Base-by-base conservation (phyloP, 1,284 basidiomycete species). In the Ceratobasidium sp. region DNA sequence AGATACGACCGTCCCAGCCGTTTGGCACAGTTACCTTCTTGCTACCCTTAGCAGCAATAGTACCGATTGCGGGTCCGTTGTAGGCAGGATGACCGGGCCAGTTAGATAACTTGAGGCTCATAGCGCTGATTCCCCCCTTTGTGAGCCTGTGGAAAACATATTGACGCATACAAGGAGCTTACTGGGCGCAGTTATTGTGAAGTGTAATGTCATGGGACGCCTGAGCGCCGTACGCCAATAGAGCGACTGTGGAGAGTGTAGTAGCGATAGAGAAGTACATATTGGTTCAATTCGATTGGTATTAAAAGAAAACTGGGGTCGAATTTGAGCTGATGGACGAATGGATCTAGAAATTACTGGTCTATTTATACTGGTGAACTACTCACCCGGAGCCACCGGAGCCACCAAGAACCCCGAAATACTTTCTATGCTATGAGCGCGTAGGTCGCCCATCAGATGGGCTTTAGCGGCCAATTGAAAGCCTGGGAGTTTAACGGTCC, bases 1-100 rank as follows among this genome's bases (percentile, higher is more conserved):
- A 73, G 20, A 73, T 53, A 51, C 71, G 71, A 33, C 71, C 71
- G 26, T 63, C 44, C 71, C 71, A 72, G 1, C 69, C 55, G 40
- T 60, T 40, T 4, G 69, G 69, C n/a, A 72, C 69, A 44, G 23
- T 28, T 2, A 60, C 33, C 26, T 28, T 58, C 69, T 58, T 72
- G 55, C 51, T 56, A n/a, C 49, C 55, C 13, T 60, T 44, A 18
- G 53, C 51, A 13, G n/a, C 10, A 20, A 70, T 40, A 56, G 49
- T 39, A 10, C 20, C 49, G 23, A n/a, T 55, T 1, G 68, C 49
- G 5, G 68, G n/a, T 7, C 68, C 68, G 39, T n/a, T 70, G 23
- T 70, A 70, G 44, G 68, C 23, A 40, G 2, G 7, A 10, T 56
- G 55, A 33, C 51, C 40, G n/a, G n/a, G n/a, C 51, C 53, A 70